Percentiles rank a stretch among this genome's conserved stretches.
Conservation (phyloP, 2,329 filamentous ascomycete species). For the Aspergillus tubingensis region DNA sequence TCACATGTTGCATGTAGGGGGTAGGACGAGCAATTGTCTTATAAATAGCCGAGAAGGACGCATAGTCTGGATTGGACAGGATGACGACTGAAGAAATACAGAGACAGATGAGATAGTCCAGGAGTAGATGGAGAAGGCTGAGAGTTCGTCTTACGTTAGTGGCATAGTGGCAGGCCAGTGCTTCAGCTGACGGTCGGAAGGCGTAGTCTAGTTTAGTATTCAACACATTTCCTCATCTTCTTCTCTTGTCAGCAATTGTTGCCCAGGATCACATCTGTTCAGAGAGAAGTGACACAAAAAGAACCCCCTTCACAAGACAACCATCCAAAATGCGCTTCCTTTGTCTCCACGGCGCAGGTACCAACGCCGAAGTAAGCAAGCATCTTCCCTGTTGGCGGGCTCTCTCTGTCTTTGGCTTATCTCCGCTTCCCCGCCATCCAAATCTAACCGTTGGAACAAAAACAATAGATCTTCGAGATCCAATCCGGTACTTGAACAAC, state of each 20-base stretch:
- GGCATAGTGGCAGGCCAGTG: neutral
- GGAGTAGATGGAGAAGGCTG: neutral
- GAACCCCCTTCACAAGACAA: neutral
- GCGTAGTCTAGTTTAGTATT: neutral
- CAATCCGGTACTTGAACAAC: constrained; percentile 28
- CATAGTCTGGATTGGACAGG: neutral
- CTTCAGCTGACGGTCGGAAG: neutral
- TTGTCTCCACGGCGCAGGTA: constrained; percentile 36
- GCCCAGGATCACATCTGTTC: neutral
- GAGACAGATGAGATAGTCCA: neutral
- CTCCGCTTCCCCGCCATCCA: neutral
- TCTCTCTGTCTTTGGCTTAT: neutral
- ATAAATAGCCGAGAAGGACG: neutral
- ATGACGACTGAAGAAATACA: neutral
- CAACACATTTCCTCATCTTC: neutral
- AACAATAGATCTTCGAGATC: constrained; percentile 36
- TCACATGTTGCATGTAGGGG: neutral
- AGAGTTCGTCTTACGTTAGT: neutral
- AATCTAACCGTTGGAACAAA: neutral
- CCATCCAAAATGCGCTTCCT: constrained; percentile 32
- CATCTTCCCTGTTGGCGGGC: too few species aligned
- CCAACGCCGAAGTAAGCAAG: constrained; percentile 32
- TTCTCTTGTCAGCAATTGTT: neutral
- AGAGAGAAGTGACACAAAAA: neutral
- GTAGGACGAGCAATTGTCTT: neutral